Conservation (phyloP, 1,139 yeast genomes). For the Yamadazyma pseudoaaseri region DNA sequence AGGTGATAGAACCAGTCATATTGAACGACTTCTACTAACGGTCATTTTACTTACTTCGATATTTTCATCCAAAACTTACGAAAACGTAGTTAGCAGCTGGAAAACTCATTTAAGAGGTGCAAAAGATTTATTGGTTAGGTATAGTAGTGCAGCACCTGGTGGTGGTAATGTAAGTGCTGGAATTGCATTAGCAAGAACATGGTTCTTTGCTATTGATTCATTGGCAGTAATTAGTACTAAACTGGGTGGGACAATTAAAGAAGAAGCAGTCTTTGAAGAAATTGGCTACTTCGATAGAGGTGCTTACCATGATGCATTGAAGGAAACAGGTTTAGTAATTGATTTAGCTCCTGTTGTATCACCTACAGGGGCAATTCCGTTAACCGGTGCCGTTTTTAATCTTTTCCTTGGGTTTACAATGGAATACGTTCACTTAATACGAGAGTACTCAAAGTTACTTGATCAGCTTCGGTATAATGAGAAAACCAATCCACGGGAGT, state of each 20-base stretch:
- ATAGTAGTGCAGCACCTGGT: constrained; percentile 22
- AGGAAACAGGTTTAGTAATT: constrained; percentile 27
- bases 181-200: constrained; percentile 42
- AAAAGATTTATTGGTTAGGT: constrained; percentile 35
- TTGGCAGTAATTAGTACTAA: constrained; percentile 33
- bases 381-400: constrained; percentile 25
- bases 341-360: constrained; percentile 10
- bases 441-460: constrained; percentile 27
- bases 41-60: constrained; percentile 36
- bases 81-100: constrained; percentile 29
- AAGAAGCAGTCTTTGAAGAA: constrained; percentile 22
- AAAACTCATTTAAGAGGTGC: constrained; percentile 42
- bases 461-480: constrained; percentile 19
- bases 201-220: constrained; percentile 46
- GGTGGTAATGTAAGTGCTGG: constrained; percentile 28
- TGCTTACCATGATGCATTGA: constrained; percentile 34
- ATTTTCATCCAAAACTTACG: constrained; percentile 32
- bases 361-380: constrained; percentile 2
- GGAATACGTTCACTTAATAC: constrained; percentile 25
- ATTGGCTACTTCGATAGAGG: constrained; percentile 33
- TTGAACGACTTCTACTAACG: constrained; percentile 38
- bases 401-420: constrained; percentile 34
- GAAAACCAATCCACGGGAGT: constrained; percentile 12
- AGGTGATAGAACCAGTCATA: constrained; percentile 18
- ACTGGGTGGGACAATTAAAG: constrained; percentile 27